phyloP scores from a whole-genome alignment of 306 rosid species.

The Prunus dulcis region DNA sequence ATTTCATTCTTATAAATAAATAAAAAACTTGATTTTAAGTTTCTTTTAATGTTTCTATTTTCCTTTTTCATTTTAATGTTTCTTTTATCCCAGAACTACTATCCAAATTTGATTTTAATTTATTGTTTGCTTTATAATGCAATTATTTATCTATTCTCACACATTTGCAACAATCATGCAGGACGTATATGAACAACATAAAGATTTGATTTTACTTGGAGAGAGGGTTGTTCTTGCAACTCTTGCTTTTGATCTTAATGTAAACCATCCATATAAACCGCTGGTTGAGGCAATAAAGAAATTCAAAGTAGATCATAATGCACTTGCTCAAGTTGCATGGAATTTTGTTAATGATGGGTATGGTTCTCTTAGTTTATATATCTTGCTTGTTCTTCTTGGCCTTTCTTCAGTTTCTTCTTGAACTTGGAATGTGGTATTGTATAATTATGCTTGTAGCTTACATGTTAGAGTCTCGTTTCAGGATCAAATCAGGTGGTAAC shows the following conservation, averaged over 20 bases:
- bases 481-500: too few relatives aligned
- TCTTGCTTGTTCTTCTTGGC: constrained; percentile 34
- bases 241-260: constrained; percentile 90
- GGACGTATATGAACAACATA: constrained; percentile 98
- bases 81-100: background rate
- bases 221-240: constrained; percentile 98
- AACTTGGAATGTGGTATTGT: too few relatives aligned
- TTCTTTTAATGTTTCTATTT: background rate
- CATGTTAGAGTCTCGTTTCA: too few relatives aligned
- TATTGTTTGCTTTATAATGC: background rate
- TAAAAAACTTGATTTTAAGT: background rate
- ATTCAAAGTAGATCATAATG: constrained; percentile 99
- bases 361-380: constrained; percentile 35
- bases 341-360: constrained; percentile 99
- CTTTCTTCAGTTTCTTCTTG: too few relatives aligned
- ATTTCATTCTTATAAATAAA: background rate
- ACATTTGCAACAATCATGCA: constrained; percentile 32
- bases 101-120: background rate
- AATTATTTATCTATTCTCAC: background rate
- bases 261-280: constrained; percentile 96
- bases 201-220: constrained; percentile 75
- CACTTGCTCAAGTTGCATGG: constrained; percentile 99
- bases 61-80: background rate
- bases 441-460: too few relatives aligned
- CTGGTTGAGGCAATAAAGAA: constrained; percentile 98